Conservation (phyloP, 345 rosid species). For the Aquilaria yunnanensis region DNA sequence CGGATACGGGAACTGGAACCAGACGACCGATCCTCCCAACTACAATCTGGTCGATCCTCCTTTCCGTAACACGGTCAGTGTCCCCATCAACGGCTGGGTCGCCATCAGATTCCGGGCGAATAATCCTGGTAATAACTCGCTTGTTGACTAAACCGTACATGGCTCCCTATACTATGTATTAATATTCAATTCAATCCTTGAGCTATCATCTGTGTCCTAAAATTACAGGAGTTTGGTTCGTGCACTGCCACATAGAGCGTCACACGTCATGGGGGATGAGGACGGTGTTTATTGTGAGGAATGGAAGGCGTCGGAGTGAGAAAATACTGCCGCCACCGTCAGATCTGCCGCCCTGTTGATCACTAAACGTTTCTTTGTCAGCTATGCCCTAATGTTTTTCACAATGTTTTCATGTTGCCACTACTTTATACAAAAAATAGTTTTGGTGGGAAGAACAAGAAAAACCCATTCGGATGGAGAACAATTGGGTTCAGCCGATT, state of each 20-base stretch:
- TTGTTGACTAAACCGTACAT: background rate
- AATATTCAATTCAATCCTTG: background rate
- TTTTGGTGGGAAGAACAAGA: no score
- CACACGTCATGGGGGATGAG: constrained; percentile 38
- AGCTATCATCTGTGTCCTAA: background rate
- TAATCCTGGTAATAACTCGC: constrained; percentile 19
- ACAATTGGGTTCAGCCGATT: no score
- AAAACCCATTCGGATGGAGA: no score
- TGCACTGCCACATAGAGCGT: constrained; percentile 40
- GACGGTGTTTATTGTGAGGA: constrained; percentile 28
- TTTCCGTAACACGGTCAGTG: constrained; percentile 14
- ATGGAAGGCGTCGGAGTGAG: constrained; percentile 15
- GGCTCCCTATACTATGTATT: background rate
- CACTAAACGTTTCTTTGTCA: no score
- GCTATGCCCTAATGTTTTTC: no score
- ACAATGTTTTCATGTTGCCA: no score
- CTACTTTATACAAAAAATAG: no score
- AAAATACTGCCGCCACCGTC: constrained; percentile 20
- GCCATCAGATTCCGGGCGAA: constrained; percentile 22
- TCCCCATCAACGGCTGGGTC: constrained; percentile 27
- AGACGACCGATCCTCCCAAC: constrained; percentile 11
- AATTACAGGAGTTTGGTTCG: constrained; percentile 19
- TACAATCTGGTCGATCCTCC: constrained; percentile 32
- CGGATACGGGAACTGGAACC: constrained; percentile 26
- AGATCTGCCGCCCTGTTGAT: constrained; percentile 25